Evolutionary conservation across 2,329 filamentous ascomycete species (phyloP).

Genomic region (Rutstroemia sp.): DNA sequence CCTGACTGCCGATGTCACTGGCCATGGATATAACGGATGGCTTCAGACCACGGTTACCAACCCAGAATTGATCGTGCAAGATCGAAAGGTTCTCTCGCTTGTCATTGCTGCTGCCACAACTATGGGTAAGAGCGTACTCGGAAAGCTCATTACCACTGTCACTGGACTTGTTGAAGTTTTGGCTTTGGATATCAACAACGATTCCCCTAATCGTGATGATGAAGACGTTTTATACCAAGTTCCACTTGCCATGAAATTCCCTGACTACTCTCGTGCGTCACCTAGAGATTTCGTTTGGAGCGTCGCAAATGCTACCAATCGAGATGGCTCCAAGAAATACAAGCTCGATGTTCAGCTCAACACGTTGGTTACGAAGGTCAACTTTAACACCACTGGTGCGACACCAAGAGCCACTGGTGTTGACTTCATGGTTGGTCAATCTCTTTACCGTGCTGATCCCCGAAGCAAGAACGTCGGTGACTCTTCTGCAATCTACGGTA

Average conservation of each 20-base stretch:
- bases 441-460: constrained; percentile 16
- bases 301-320: constrained; percentile 13
- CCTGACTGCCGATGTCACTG: constrained; percentile 28
- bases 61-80: constrained; percentile 13
- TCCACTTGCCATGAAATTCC: constrained; percentile 16
- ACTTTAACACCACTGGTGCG: constrained; percentile 29
- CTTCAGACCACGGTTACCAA: constrained; percentile 22
- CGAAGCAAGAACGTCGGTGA: not conserved
- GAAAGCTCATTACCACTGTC: not conserved
- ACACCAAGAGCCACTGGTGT: constrained; percentile 34
- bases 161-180: not conserved
- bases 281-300: constrained; percentile 18
- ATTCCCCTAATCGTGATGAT: constrained; percentile 13
- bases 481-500: constrained; percentile 4
- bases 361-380: constrained; percentile 34
- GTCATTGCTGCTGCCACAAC: not conserved
- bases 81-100: constrained; percentile 10
- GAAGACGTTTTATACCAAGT: constrained; percentile 19
- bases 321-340: constrained; percentile 18
- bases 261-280: constrained; percentile 13
- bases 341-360: constrained; percentile 18
- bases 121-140: not conserved
- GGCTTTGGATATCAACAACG: constrained; percentile 1
- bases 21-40: constrained; percentile 24
- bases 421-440: constrained; percentile 36